A percentile compares a stretch with the other conserved stretches of the same genome.
These are phyloP conservation scores for Leptodontidium sp. DNA, from an alignment of 2,329 filamentous ascomycete genomes.

Conservation along the genomic window DNA sequence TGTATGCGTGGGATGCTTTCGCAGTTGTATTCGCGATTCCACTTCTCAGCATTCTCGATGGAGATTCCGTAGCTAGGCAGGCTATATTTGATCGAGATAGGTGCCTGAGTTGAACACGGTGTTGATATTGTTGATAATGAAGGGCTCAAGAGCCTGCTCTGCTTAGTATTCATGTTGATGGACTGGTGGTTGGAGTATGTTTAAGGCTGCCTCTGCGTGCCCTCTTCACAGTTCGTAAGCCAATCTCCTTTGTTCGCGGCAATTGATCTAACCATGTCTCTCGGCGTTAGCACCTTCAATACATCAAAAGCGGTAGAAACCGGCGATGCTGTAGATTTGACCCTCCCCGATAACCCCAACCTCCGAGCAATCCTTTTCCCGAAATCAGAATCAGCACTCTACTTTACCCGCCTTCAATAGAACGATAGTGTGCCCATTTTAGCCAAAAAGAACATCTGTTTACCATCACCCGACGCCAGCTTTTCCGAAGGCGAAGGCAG, in stretches of 20 bases:
- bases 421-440: too few relatives aligned
- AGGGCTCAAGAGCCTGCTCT: not conserved
- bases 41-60: not conserved
- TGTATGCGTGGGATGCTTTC: not conserved
- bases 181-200: not conserved
- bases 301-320: not conserved
- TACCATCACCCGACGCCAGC: too few relatives aligned
- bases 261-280: not conserved
- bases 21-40: not conserved
- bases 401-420: too few relatives aligned
- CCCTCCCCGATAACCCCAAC: not conserved
- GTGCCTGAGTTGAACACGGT: not conserved
- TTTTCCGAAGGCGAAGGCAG: too few relatives aligned
- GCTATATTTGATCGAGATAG: not conserved
- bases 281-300: not conserved
- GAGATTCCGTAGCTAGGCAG: not conserved
- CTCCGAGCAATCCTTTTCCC: not conserved
- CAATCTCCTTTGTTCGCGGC: not conserved
- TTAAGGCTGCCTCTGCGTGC: not conserved
- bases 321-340: not conserved
- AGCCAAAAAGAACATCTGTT: too few relatives aligned
- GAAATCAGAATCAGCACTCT: too few relatives aligned
- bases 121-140: not conserved
- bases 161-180: not conserved
- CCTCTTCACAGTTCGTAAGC: not conserved